Base-by-base conservation (phyloP, 2,329 filamentous ascomycete species). In the Ascochyta clinopodiicola region DNA sequence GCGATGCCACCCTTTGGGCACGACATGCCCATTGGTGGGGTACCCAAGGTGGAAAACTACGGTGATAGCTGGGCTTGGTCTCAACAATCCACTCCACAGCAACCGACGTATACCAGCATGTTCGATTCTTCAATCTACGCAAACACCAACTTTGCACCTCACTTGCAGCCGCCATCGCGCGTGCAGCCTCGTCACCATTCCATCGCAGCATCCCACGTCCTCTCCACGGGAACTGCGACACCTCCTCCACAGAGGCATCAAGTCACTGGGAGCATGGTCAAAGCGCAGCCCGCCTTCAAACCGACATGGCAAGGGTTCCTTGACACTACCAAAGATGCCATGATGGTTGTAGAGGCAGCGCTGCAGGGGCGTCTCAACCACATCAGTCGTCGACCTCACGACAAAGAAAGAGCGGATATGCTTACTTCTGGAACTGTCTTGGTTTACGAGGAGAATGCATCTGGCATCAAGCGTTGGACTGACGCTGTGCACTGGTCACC, bases 381-480 rank as follows among this genome's bases (percentile, higher is more conserved):
- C 73, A 90, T 95, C 19, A 87, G 91, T 17, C 88, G 93, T 44
- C 84, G 93, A 48, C 93, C 93, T 1, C 91, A 96, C 73, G 93
- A 96, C 68, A 84, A 91, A 46, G 93, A 96, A 76, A 84, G 92
- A 46, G 81, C 82, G 22, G 82, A 86, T 19, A 84, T 96, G 46
- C 95, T 96, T 70, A 85, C 85, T 63, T 96, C 91, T 64, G 93
- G 93, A 32, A 89, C 89, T 63, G 85, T 96, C 42, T 95, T 96
- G 76, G 91, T 96, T 62, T 97, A 96, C 74, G 92, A 96, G 69
- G 92, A 96, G 73, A 88, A 91, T 58, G 88, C 91, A 0, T 96
- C 92, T 0, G 92, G 92, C 5, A 96, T 96, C 78, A 96, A 96
- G 78, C 84, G 93, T 51, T 97, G 93, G 93, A 96, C 92, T 0